These are phyloP conservation scores for Cryptococcus neoformans DNA, from an alignment of 1,284 basidiomycete species.

Conservation along the genomic window DNA sequence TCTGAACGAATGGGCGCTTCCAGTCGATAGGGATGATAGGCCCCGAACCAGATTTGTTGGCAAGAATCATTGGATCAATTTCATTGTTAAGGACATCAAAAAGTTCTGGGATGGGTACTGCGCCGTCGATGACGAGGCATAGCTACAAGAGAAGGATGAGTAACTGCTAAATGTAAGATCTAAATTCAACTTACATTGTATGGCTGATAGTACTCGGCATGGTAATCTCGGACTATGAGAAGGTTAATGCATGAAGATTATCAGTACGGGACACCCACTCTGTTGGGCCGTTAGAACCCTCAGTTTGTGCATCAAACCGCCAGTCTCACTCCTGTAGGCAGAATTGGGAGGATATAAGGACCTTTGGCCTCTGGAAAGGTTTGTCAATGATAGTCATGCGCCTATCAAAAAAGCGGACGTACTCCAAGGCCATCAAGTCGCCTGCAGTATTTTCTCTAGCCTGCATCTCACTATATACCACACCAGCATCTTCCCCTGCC, in stretches of 20 bases:
- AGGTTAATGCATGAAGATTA: constrained; percentile 2
- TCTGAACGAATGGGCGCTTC: constrained; percentile 94
- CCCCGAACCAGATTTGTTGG: constrained; percentile 3
- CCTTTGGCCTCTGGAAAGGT: constrained; percentile 63
- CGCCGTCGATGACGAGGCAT: constrained; percentile 55
- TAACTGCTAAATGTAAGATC: not conserved
- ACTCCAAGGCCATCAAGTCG: constrained; percentile 87
- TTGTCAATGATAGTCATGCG: constrained; percentile 11
- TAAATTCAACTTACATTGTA: constrained; percentile 70
- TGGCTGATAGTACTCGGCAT: constrained; percentile 87
- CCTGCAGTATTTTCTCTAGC: constrained; percentile 89
- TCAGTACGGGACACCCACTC: constrained; percentile 57
- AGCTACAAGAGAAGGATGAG: constrained; percentile 51
- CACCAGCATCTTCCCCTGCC: constrained; percentile 88
- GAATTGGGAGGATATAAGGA: constrained; percentile 76
- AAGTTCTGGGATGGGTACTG: constrained; percentile 49
- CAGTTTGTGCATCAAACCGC: constrained; percentile 90
- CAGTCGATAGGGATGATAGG: constrained; percentile 62
- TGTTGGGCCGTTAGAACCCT: constrained; percentile 83
- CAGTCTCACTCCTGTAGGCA: constrained; percentile 94
- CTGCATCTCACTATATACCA: constrained; percentile 99
- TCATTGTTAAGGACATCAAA: constrained; percentile 73
- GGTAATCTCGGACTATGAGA: constrained; percentile 77
- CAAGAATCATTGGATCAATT: constrained; percentile 74
- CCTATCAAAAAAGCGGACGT: not conserved